Base-by-base conservation (phyloP, 345 rosid species). In the Geranium brycei region DNA sequence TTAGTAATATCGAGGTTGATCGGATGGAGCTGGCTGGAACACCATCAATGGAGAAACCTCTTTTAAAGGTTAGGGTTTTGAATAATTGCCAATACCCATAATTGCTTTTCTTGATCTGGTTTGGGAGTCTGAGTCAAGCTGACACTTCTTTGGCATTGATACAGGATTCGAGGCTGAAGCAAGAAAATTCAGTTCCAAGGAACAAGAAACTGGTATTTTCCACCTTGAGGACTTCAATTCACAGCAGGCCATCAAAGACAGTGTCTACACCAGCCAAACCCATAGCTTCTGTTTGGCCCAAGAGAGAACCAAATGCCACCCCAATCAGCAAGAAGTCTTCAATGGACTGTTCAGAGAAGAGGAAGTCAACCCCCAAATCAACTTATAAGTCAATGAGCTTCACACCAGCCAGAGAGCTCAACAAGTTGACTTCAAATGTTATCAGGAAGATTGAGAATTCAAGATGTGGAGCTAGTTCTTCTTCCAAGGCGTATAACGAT, bases 391-490 rank as follows among this genome's bases (percentile, higher is more conserved):
- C 90, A 19, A 75, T 79, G 74, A 80, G 65, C 68, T 80, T 85
- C 75, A 85, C 95, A 23, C 97, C 95, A 60, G 85, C 80, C 1
- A 83, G 77, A 73, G 92, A 87, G 76, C 15, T 83, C 62, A 80
- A 77, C 59, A 79, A 71, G 73, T 64, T 84, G 51, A 78, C 91
- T 57, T 81, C 92, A 64, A 66, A 71, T 59, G 82, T 82, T 60
- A 80, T 83, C 72, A 40, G 69, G 78, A 87, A 82, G 75, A 78
- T 82, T 53, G 96, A 87, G 61, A 69, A 77, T 60, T 82, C 91
- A 60, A 81, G 83, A 73, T 64, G 60, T 66, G 57, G 62, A 64
- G 64, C 71, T 38, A 66, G n/a, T 72, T 78, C 82, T 72, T 78
- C 82, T 57, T 47, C 68, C 51, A 79, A 76, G 58, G 66, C 77